Conservation (phyloP, 2,329 filamentous ascomycete species). For the Monilinia fructigena region DNA sequence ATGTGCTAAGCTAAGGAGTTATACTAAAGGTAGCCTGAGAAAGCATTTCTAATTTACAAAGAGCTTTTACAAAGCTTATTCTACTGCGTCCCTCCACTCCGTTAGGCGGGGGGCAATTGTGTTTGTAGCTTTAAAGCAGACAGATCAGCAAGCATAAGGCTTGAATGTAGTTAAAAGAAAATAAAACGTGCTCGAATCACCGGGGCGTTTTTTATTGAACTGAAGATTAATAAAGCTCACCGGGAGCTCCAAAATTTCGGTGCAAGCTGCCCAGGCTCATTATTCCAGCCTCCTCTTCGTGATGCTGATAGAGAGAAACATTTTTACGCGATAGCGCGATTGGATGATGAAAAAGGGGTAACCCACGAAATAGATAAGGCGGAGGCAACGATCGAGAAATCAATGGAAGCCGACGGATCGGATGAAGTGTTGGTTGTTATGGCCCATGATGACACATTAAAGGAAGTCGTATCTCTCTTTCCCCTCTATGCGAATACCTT, state of each 20-base stretch:
- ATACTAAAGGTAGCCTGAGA: too few species aligned
- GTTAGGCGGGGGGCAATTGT: too few species aligned
- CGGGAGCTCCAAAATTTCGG: conserved; percentile 33
- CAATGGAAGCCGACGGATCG: conserved; percentile 48
- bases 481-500: conserved; percentile 50
- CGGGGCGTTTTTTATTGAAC: too few species aligned
- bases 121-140: too few species aligned
- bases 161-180: too few species aligned
- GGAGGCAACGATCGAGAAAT: conserved; percentile 45
- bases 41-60: too few species aligned
- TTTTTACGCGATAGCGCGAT: conserved; percentile 40
- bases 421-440: conserved; percentile 48
- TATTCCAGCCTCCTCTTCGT: conserved; percentile 44
- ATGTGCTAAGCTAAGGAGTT: too few species aligned
- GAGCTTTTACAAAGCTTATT: too few species aligned
- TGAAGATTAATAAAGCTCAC: too few species aligned
- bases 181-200: too few species aligned
- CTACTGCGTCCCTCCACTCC: too few species aligned
- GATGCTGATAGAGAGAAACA: conserved; percentile 35
- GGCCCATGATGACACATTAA: conserved; percentile 48
- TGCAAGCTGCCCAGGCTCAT: conserved; percentile 43
- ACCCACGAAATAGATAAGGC: conserved; percentile 39
- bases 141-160: too few species aligned
- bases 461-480: conserved; percentile 49
- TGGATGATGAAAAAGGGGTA: conserved; percentile 24